These are phyloP conservation scores for Penicillium hesseltinei DNA, from an alignment of 2,329 filamentous ascomycete genomes.

Conservation along the genomic window DNA sequence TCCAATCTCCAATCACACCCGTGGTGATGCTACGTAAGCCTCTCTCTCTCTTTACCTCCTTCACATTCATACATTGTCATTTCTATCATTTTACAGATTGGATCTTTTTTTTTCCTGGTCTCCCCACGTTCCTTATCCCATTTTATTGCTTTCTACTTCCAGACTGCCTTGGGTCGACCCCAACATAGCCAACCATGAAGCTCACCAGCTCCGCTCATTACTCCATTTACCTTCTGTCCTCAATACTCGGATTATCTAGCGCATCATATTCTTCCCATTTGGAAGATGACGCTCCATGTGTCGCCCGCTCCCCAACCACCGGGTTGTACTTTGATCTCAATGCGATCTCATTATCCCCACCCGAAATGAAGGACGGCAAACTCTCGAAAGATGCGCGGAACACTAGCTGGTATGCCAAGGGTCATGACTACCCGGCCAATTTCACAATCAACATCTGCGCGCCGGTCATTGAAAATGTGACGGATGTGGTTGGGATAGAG, in stretches of 20 bases:
- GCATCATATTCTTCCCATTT: conserved; percentile 40
- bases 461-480: conserved; percentile 48
- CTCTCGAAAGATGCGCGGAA: conserved; percentile 38
- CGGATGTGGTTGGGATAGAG: conserved; percentile 48
- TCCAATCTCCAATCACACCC: conserved; percentile 15
- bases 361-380: conserved; percentile 42
- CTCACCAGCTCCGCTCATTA: conserved; percentile 29
- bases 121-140: conserved; percentile 11
- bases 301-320: conserved; percentile 60
- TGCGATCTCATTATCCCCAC: conserved; percentile 53
- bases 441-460: conserved; percentile 53
- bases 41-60: neutral
- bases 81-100: neutral
- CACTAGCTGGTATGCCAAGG: conserved; percentile 50
- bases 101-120: neutral
- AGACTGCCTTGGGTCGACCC: conserved; percentile 5
- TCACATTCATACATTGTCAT: neutral
- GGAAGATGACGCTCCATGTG: conserved; percentile 55
- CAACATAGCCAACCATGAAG: conserved; percentile 34
- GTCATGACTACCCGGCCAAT: conserved; percentile 51
- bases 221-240: conserved; percentile 35
- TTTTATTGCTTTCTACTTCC: conserved; percentile 2
- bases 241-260: conserved; percentile 28
- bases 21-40: conserved; percentile 21
- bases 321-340: conserved; percentile 65